Base-by-base conservation (phyloP, 202 grass and related monocot genomes). In the Carex arenaria region DNA sequence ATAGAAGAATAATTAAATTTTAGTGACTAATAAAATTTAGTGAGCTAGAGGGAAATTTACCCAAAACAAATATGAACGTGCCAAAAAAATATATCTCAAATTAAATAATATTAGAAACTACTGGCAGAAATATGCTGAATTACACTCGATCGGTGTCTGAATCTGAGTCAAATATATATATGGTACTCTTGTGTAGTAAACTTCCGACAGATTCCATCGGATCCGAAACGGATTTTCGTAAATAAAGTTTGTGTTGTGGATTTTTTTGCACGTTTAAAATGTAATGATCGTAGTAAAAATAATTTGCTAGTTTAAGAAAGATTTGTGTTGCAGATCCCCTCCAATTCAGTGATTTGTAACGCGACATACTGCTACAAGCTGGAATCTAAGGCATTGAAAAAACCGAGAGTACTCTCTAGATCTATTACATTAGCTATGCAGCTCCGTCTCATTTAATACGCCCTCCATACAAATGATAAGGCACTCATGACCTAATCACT, bases 401-500 rank as follows among this genome's bases (percentile, higher is more conserved):
- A 45, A 45, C 43, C 1, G 7, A 45, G 43, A 34, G 32, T 34
- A 45, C 1, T 45, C 7, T 45, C 6, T n/a, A n/a, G n/a, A n/a
- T 43, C 40, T 43, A 43, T 43, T 47, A 12, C 5, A 3, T 45
- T 67, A 15, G 26, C 14, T 67, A 45, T 70, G 53, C 26, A 17
- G 18, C 36, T 70, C 38, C 18, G 13, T 56, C 47, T 19, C 43
- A 67, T 67, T 82, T 82, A 67, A 67, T 82, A 66, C 20, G 22
- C 61, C 22, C 22, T 75, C 68, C 56, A 85, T 63, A 85, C 82
- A 91, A 90, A 92, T 95, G 85, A 95, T 92, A 89, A 84, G 91
- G 82, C 90, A 95, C 88, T 93, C 90, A 92, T 92, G 86, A 87
- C 88, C 90, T 92, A 92, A 95, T 95, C 90, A 90, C 64, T 42